Evolutionary conservation across 768 basidiomycete genomes (phyloP).

Genomic region (Hortiboletus campestris): DNA sequence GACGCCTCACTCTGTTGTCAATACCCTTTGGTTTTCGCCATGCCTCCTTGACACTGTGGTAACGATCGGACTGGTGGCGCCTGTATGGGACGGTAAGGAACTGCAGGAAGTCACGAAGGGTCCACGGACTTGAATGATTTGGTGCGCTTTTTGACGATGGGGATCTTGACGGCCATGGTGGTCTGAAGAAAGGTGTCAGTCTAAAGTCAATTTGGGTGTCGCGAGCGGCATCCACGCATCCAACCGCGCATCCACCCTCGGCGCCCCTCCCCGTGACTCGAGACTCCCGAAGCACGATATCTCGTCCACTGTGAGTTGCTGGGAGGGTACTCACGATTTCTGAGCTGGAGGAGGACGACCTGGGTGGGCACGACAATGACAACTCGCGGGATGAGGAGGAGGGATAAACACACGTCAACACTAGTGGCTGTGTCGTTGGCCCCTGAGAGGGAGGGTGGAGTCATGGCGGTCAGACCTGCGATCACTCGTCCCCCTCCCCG

Average conservation of each 20-base stretch:
- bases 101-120: background rate
- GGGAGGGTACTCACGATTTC: constrained; percentile 49
- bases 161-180: constrained; percentile 51
- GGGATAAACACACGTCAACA: constrained; percentile 29
- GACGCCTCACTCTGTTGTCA: constrained; percentile 94
- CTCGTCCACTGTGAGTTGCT: background rate
- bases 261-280: background rate
- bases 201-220: background rate
- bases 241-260: constrained; percentile 23
- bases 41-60: constrained; percentile 94
- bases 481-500: background rate
- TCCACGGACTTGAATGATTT: constrained; percentile 87
- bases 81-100: constrained; percentile 39
- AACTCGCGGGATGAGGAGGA: background rate
- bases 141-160: constrained; percentile 96
- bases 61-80: constrained; percentile 99
- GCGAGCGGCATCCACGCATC: constrained; percentile 17
- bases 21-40: constrained; percentile 99
- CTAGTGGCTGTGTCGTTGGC: constrained; percentile 19
- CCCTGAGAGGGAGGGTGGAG: background rate
- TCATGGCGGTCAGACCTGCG: too few relatives aligned
- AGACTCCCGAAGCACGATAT: background rate
- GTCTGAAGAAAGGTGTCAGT: constrained; percentile 26
- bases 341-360: constrained; percentile 49
- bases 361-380: constrained; percentile 7